Base-by-base conservation (phyloP, 1,139 yeast genomes). In the Candida labiduridarum region DNA sequence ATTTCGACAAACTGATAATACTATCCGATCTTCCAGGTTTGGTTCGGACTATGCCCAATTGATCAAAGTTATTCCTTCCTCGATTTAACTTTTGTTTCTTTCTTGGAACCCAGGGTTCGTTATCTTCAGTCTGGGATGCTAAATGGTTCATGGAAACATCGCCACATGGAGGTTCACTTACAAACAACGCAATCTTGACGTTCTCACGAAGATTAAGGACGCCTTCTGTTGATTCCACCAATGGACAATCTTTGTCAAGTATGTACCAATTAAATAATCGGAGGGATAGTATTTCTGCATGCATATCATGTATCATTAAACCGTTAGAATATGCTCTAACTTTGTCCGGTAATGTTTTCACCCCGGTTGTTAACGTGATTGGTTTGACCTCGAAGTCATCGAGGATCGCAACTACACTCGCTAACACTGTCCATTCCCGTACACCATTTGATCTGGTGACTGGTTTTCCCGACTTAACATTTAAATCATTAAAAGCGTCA, bases 11-110 rank as follows among this genome's bases (percentile, higher is more conserved):
- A 0, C 96, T 81, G 2, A 83, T 55, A 1, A 79, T 74, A 2
- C 97, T 86, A 62, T 92, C 97, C 15, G 76, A 65, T 48, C 97
- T 68, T 1, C 98, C 99, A 0, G 98, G 99, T 62, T 92, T 92
- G 0, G 97, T 92, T 54, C 99, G 72, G 0, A 91, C 91, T 3
- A 73, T 66, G 0, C 96, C 96, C 1, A 76, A 65, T 30, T 67
- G 61, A 22, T 70, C 71, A 57, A 82, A 87, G 60, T 83, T 76
- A 41, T 79, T 82, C 43, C 97, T 67, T 0, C 98, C 97, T 55
- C 97, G 66, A 33, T 44, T 25, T 6, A 49, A 22, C 12, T 34
- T 41, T 41, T 40, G 49, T 36, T 30, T 51, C 47, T 55, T 54
- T 11, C 36, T 31, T 3, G 49, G 44, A n/a, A 48, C 62, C 68